These are phyloP conservation scores for Coemansia sp. DNA, from an alignment of 192 early-diverging fungal species.

Conservation along the genomic window DNA sequence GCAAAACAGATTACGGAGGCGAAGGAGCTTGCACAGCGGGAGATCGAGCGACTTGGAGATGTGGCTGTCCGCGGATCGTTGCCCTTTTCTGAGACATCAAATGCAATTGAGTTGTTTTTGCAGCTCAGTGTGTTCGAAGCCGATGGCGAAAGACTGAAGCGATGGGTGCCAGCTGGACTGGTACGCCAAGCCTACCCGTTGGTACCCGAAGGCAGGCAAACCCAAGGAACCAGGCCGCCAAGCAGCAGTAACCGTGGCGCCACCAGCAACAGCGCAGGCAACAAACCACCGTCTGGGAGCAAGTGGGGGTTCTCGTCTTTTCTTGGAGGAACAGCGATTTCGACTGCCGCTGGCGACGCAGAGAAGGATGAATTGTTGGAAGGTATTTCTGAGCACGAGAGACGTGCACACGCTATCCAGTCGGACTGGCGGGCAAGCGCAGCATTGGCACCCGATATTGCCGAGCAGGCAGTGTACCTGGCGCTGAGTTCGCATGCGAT, in stretches of 20 bases:
- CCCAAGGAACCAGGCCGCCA: not conserved
- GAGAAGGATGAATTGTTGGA: slow-evolving; percentile 5
- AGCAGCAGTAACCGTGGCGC: not conserved
- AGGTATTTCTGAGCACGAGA: not conserved
- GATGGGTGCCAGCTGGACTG: slow-evolving; percentile 49
- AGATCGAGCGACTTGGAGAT: slow-evolving; percentile 1
- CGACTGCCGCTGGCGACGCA: not conserved
- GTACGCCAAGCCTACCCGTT: slow-evolving; percentile 35
- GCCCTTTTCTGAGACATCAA: slow-evolving; percentile 41
- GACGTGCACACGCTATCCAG: slow-evolving; percentile 2
- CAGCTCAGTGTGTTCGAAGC: slow-evolving; percentile 47
- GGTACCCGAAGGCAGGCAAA: not conserved
- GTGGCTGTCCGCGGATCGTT: slow-evolving; percentile 5
- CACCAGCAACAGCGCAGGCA: not conserved
- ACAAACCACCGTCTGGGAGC: slow-evolving; percentile 11
- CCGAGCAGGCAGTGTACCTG: slow-evolving; percentile 49
- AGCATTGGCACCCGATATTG: slow-evolving; percentile 17
- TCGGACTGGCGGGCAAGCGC: slow-evolving; percentile 14
- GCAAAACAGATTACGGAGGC: slow-evolving; percentile 11
- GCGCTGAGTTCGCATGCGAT: slow-evolving; percentile 51
- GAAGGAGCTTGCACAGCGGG: slow-evolving; percentile 1
- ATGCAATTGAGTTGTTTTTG: slow-evolving; percentile 44
- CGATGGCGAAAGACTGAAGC: slow-evolving; percentile 43
- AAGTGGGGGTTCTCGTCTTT: slow-evolving; percentile 45
- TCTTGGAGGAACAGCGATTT: slow-evolving; percentile 14